phyloP scores from a whole-genome alignment of 441 rosid genomes.

The Brassica balearica region DNA sequence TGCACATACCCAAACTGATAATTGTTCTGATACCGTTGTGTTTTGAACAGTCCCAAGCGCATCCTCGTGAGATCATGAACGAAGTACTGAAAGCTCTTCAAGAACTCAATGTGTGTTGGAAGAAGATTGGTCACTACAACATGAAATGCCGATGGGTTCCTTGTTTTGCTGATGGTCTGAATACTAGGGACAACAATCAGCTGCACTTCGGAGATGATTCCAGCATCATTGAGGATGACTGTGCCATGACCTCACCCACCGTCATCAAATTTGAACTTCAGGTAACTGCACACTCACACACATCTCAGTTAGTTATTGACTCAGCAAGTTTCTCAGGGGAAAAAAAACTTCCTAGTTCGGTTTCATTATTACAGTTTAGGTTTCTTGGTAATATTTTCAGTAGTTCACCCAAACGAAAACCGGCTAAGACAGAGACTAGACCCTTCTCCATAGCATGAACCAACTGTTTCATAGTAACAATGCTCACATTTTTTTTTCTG shows the following conservation, averaged over 20 bases:
- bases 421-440: slow-evolving; percentile 10
- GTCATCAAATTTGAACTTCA: slow-evolving; percentile 94
- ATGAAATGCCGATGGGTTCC: slow-evolving; percentile 99
- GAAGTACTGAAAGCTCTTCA: slow-evolving; percentile 92
- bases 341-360: neutral
- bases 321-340: neutral
- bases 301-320: neutral
- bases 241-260: slow-evolving; percentile 55
- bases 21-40: slow-evolving; percentile 10
- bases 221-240: slow-evolving; percentile 71
- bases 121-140: slow-evolving; percentile 95
- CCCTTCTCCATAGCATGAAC: slow-evolving; percentile 8
- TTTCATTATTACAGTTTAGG: neutral
- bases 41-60: slow-evolving; percentile 83
- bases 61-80: slow-evolving; percentile 95
- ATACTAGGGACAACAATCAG: slow-evolving; percentile 57
- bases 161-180: slow-evolving; percentile 56
- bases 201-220: slow-evolving; percentile 71
- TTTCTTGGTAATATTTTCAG: neutral
- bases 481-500: neutral
- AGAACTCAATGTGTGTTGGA: slow-evolving; percentile 94
- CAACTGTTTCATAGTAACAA: neutral
- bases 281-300: slow-evolving; percentile 54
- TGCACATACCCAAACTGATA: neutral
- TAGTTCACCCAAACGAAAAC: slow-evolving; percentile 19